Evolutionary conservation across 2,329 filamentous ascomycete species (phyloP).

Genomic region (Colletotrichum lindemuthianum): DNA sequence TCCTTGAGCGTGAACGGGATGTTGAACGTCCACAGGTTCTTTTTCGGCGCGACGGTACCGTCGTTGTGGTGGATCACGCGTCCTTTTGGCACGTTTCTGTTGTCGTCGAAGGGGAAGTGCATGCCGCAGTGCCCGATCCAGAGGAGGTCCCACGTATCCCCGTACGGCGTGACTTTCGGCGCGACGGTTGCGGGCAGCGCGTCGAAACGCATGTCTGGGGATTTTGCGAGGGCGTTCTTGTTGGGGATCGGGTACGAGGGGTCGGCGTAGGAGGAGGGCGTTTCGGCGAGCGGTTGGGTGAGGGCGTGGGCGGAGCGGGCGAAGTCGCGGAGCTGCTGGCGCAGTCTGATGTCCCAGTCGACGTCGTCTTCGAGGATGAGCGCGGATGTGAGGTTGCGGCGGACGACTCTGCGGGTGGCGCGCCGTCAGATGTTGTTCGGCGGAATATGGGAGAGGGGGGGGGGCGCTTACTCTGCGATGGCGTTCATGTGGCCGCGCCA

Average conservation of each 20-base stretch:
- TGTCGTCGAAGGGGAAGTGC: conserved; percentile 41
- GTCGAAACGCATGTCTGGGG: conserved; percentile 38
- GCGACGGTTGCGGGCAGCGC: conserved; percentile 35
- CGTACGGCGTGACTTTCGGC: conserved; percentile 52
- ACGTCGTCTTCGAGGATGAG: conserved; percentile 67
- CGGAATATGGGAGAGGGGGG: too few species aligned
- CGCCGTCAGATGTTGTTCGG: neutral
- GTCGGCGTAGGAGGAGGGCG: conserved; percentile 38
- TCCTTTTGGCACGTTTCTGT: conserved; percentile 39
- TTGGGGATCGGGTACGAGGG: conserved; percentile 38
- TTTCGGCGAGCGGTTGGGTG: conserved; percentile 42
- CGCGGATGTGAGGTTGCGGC: conserved; percentile 56
- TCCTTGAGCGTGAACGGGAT: conserved; percentile 48
- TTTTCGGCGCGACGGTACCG: conserved; percentile 46
- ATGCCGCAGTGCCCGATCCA: conserved; percentile 62
- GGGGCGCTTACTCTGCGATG: conserved; percentile 43
- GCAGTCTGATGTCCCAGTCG: conserved; percentile 66
- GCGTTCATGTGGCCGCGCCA: conserved; percentile 55
- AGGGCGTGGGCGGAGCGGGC: conserved; percentile 49
- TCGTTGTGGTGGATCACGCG: conserved; percentile 47
- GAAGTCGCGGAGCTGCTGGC: conserved; percentile 56
- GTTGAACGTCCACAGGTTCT: conserved; percentile 47
- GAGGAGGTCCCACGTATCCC: conserved; percentile 62
- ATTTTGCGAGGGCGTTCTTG: neutral
- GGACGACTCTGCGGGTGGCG: conserved; percentile 49